Evolutionary conservation across 106 monocot genomes (phyloP).

Genomic region (Dendrobium chrysotoxum): DNA sequence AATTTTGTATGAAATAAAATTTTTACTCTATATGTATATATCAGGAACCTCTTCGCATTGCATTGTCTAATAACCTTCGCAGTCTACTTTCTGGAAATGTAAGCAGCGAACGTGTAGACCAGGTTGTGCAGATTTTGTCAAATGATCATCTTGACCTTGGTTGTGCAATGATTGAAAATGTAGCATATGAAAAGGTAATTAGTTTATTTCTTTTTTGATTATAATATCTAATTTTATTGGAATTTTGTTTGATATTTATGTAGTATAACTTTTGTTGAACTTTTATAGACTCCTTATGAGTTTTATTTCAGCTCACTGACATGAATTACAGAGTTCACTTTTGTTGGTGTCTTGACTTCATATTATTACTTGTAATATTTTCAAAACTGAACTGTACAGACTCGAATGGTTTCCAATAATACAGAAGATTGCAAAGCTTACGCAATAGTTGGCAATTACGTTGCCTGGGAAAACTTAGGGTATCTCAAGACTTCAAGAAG

Average conservation of each 20-base stretch:
- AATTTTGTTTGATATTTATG: neutral
- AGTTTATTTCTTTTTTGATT: neutral
- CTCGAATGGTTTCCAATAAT: no score
- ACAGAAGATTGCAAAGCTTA: no score
- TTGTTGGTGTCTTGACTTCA: neutral
- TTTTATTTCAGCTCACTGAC: neutral
- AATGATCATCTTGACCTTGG: slow-evolving; percentile 95
- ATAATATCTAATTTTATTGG: neutral
- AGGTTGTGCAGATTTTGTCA: slow-evolving; percentile 74
- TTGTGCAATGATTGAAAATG: slow-evolving; percentile 90
- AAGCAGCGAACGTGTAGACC: slow-evolving; percentile 55
- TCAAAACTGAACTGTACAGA: no score
- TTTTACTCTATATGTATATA: slow-evolving; percentile 14
- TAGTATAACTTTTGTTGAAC: neutral
- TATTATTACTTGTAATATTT: no score
- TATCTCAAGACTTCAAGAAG: no score
- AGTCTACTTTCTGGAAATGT: slow-evolving; percentile 61
- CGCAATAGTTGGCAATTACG: no score
- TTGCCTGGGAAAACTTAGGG: no score
- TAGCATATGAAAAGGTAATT: slow-evolving; percentile 80
- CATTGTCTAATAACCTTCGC: slow-evolving; percentile 66
- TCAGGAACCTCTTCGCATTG: slow-evolving; percentile 86
- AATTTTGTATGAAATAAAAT: neutral
- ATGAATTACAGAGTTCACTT: neutral
- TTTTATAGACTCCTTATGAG: neutral